Evolutionary conservation across 164 flowering plant genomes (phyloP), one percentile per base, ranked within the genome.

Genomic region (Magnolia officinalis): DNA sequence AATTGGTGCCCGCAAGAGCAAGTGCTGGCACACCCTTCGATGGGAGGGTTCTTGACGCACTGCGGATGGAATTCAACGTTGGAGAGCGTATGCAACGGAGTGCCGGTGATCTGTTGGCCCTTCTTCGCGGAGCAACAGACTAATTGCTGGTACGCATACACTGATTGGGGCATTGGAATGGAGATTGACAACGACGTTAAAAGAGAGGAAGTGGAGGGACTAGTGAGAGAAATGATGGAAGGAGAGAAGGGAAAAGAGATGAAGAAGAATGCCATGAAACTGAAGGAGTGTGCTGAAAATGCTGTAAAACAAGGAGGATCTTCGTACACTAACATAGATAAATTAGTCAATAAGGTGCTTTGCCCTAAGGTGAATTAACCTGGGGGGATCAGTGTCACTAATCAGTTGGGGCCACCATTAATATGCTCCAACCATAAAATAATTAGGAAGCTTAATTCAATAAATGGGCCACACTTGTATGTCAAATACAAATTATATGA

Each of bases 41-140:
- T 75, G 4, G 78, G 70, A 1, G 74, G n/a, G 24, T 79, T 75
- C 67, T 37, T 79, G 21, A 75, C 75, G 4, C 81, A 79, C 23
- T 61, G 72, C 10, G 81, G 81, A 4, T 79, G 81, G 81, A 79
- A 79, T 26, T 79, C 81, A 2, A 75, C 75, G 1, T 18, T 79
- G 26, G 78, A 79, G 71, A 75, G 75, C 19, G 29, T 75, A 6
- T 71, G 67, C 45, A 63, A 72, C 4, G 81, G 78, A 6, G 78
- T 79, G 67, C 78, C 81, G 0, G 20, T 79, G 45, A 18, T 70
- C 16, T 76, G 78, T 45, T 76, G 78, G 78, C 78, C 73, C 4
- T 76, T 68, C 67, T 76, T 76, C 11, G 78, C 73, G 0, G 78
- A 76, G 31, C 78, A 76, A 52, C 78, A 55, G n/a, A 76, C 78